Evolutionary conservation across 2,329 filamentous ascomycete species (phyloP).

Genomic region (Fusarium sp.): DNA sequence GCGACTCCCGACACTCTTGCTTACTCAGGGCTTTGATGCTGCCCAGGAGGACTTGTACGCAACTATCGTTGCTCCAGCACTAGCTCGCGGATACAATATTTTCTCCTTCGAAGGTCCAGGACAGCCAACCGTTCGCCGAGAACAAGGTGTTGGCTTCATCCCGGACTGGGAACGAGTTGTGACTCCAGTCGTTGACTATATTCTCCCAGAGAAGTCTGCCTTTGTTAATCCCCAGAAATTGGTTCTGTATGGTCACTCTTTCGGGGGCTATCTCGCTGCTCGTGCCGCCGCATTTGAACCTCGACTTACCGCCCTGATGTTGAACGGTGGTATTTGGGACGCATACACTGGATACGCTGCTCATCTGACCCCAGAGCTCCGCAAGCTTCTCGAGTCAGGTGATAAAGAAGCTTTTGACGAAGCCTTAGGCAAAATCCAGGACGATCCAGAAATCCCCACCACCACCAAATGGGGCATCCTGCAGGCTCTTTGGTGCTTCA

Average conservation of each 20-base stretch:
- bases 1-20: background rate
- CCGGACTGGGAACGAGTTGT: constrained; percentile 24
- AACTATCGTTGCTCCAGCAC: background rate
- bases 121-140: constrained; percentile 16
- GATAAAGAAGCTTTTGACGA: constrained; percentile 30
- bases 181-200: constrained; percentile 7
- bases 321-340: constrained; percentile 20
- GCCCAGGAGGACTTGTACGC: constrained; percentile 27
- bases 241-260: constrained; percentile 5
- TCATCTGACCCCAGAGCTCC: background rate
- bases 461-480: constrained; percentile 43
- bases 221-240: background rate
- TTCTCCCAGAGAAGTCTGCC: background rate
- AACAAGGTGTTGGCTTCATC: constrained; percentile 22
- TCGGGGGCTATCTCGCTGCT: constrained; percentile 23
- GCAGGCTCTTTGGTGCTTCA: constrained; percentile 48
- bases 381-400: constrained; percentile 11
- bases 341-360: constrained; percentile 19
- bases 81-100: constrained; percentile 18
- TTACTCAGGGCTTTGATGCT: constrained; percentile 20
- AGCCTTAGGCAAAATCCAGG: background rate
- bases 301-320: constrained; percentile 1
- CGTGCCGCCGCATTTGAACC: constrained; percentile 26
- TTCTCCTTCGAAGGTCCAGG: constrained; percentile 24
- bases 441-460: constrained; percentile 20